phyloP scores from a whole-genome alignment of 2,329 filamentous ascomycete species.

The Blumeriella jaapii region DNA sequence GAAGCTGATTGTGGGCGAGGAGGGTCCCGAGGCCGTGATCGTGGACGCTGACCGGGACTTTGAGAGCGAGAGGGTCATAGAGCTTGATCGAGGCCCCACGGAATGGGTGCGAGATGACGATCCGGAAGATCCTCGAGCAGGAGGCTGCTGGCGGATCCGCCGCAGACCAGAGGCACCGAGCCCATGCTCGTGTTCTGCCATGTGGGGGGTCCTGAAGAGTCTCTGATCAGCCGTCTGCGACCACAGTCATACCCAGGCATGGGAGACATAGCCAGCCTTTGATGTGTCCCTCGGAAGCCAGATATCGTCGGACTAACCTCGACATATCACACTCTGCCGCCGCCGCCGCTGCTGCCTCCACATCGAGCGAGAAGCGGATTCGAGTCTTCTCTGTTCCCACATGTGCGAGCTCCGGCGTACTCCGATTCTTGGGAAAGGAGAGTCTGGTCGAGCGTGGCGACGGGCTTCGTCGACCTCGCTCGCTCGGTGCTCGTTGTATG shows the following conservation, averaged over 20 bases:
- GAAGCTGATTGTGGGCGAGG: conserved; percentile 59
- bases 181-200: conserved; percentile 80
- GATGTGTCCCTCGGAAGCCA: conserved; percentile 1
- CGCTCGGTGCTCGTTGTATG: conserved; percentile 12
- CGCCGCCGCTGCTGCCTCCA: conserved; percentile 44
- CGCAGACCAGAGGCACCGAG: conserved; percentile 76
- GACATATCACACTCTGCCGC: conserved; percentile 56
- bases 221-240: conserved; percentile 18
- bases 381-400: conserved; percentile 42
- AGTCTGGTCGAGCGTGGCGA: conserved; percentile 16
- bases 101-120: conserved; percentile 51
- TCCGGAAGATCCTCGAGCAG: conserved; percentile 51
- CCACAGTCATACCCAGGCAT: conserved; percentile 9
- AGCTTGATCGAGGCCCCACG: conserved; percentile 52
- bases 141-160: conserved; percentile 81
- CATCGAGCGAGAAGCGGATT: conserved; percentile 69
- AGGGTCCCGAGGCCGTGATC: conserved; percentile 39
- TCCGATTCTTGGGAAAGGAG: conserved; percentile 50
- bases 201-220: conserved; percentile 58
- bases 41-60: conserved; percentile 28
- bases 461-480: conserved; percentile 14
- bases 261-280: conserved; percentile 13
- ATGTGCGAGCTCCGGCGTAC: conserved; percentile 32
- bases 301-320: conserved; percentile 45
- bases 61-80: conserved; percentile 56